Conservation (phyloP, 2,329 filamentous ascomycete genomes). For the Ambrosiella cleistominuta region DNA sequence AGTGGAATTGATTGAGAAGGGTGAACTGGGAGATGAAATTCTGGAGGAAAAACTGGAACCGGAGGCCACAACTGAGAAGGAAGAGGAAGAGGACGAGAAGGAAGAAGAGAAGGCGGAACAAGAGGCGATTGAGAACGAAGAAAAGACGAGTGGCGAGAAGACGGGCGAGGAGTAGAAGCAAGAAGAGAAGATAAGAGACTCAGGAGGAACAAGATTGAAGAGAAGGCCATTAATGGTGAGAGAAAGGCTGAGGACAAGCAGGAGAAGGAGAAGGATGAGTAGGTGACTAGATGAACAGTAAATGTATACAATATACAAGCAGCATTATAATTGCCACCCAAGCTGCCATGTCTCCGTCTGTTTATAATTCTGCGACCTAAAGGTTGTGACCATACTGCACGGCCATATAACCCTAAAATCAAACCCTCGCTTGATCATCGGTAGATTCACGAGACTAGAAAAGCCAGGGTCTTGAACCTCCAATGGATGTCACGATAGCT, state of each 20-base stretch:
- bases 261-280: too few species aligned
- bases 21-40: slow-evolving; percentile 13
- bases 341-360: too few species aligned
- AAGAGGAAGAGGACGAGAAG: background rate
- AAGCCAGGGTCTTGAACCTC: too few species aligned
- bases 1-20: slow-evolving; percentile 45
- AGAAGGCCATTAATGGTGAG: too few species aligned
- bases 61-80: background rate
- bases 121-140: slow-evolving; percentile 10
- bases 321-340: background rate
- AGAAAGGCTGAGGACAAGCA: too few species aligned
- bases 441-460: too few species aligned
- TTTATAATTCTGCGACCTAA: too few species aligned
- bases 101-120: slow-evolving; percentile 13
- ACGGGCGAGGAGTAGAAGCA: background rate
- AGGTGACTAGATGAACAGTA: too few species aligned
- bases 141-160: background rate
- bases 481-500: too few species aligned
- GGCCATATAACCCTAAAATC: background rate
- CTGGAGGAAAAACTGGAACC: slow-evolving; percentile 12
- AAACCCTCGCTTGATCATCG: too few species aligned
- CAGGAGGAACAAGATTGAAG: background rate
- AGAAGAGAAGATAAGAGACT: background rate
- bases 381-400: too few species aligned
- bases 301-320: too few species aligned